Evolutionary conservation across 495 filamentous ascomycete genomes (phyloP).

Genomic region (Penicillium canescens): DNA sequence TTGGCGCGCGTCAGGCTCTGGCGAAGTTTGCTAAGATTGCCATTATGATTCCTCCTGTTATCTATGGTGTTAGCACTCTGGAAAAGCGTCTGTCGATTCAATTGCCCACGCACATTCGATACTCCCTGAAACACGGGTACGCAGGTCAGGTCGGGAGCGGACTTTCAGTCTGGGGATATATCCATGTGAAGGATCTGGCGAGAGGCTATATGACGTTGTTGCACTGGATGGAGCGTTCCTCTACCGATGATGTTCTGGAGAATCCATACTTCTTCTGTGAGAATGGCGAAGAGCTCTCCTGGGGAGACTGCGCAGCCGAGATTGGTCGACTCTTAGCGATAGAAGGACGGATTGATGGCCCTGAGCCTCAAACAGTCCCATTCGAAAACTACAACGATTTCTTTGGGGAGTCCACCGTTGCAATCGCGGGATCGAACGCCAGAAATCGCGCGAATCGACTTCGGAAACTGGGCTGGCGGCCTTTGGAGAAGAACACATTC

Average conservation of each 20-base stretch:
- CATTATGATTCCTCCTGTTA: slow-evolving; percentile 36
- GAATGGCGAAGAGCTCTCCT: slow-evolving; percentile 33
- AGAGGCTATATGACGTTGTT: slow-evolving; percentile 31
- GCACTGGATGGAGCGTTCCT: slow-evolving; percentile 27
- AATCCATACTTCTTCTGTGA: slow-evolving; percentile 42
- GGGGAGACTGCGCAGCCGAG: slow-evolving; percentile 22
- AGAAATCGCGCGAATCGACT: slow-evolving; percentile 28
- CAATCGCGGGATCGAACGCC: slow-evolving; percentile 28
- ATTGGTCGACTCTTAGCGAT: slow-evolving; percentile 23
- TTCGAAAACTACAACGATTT: slow-evolving; percentile 29
- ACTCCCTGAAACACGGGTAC: slow-evolving; percentile 37
- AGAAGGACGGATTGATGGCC: slow-evolving; percentile 5
- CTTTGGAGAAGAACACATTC: slow-evolving; percentile 34
- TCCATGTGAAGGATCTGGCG: slow-evolving; percentile 33
- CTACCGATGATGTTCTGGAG: slow-evolving; percentile 10
- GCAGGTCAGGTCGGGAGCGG: slow-evolving; percentile 29
- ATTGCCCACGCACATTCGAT: slow-evolving; percentile 29
- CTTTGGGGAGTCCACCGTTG: slow-evolving; percentile 22
- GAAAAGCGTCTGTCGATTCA: slow-evolving; percentile 31
- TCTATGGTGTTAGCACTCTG: slow-evolving; percentile 30
- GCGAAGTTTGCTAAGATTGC: slow-evolving; percentile 34
- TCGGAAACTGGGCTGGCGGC: slow-evolving; percentile 32
- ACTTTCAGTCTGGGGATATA: slow-evolving; percentile 21
- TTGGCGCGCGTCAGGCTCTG: slow-evolving; percentile 28
- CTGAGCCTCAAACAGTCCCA: neutral